Conservation (phyloP, 192 early-diverging fungal genomes). For the Coemansia sp. region DNA sequence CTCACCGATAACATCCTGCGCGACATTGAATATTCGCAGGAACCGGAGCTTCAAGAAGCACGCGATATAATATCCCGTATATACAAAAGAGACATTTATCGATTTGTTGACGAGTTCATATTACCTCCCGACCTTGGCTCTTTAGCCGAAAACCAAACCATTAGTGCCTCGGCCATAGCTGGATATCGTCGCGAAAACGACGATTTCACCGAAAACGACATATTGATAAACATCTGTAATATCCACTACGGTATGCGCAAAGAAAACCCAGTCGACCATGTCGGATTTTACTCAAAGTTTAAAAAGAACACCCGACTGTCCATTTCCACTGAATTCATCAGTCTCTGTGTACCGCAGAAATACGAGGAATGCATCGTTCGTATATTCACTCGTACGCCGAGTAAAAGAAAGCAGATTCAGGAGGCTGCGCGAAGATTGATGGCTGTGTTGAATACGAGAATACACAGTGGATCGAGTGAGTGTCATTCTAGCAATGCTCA, state of each 20-base stretch:
- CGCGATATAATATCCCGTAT: conserved; percentile 68
- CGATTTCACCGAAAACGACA: conserved; percentile 61
- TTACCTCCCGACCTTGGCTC: conserved; percentile 53
- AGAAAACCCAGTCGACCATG: conserved; percentile 80
- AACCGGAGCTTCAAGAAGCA: conserved; percentile 63
- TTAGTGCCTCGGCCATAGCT: conserved; percentile 60
- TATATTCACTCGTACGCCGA: conserved; percentile 40
- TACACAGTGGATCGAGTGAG: not conserved
- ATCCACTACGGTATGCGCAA: conserved; percentile 85
- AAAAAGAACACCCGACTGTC: conserved; percentile 55
- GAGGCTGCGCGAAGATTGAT: conserved; percentile 37
- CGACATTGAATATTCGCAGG: conserved; percentile 60
- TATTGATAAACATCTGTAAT: conserved; percentile 66
- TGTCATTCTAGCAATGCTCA: not conserved
- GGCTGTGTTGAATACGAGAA: conserved; percentile 15
- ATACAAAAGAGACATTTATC: conserved; percentile 79
- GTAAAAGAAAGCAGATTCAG: conserved; percentile 42
- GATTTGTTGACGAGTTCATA: conserved; percentile 75
- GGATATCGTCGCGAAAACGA: conserved; percentile 59
- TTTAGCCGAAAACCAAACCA: conserved; percentile 23
- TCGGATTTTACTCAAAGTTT: conserved; percentile 78
- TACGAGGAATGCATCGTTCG: conserved; percentile 46
- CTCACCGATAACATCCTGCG: conserved; percentile 83
- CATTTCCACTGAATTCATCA: conserved; percentile 68
- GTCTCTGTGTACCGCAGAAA: conserved; percentile 50